A percentile compares a stretch with the other conserved stretches of the same genome.
These are phyloP conservation scores for Pistacia atlantica DNA, from an alignment of 345 rosid species.

Conservation along the genomic window DNA sequence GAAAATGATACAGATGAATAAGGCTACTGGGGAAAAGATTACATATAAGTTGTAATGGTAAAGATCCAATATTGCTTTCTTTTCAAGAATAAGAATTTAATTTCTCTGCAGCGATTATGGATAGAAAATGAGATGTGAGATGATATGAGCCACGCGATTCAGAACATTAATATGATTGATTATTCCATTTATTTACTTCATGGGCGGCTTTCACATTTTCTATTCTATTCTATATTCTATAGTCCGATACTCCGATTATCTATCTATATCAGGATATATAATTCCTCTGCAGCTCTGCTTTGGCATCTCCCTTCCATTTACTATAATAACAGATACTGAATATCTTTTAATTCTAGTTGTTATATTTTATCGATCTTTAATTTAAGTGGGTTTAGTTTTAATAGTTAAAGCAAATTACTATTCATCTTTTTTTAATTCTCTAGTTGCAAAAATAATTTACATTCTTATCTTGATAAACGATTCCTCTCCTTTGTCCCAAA, in stretches of 20 bases:
- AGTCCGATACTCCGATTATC: neutral
- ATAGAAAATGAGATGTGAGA: neutral
- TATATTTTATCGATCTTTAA: neutral
- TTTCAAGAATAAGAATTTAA: conserved; percentile 18
- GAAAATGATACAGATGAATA: too few species aligned
- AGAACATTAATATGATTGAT: neutral
- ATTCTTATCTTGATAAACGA: too few species aligned
- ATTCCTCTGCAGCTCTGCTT: neutral
- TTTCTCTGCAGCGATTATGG: neutral
- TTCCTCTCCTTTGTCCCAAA: too few species aligned
- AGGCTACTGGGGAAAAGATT: too few species aligned
- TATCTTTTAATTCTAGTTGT: neutral
- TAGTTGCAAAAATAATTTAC: too few species aligned
- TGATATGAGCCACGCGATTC: neutral
- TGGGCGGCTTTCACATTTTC: too few species aligned
- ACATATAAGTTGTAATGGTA: too few species aligned
- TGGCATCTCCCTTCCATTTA: neutral
- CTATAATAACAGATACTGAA: neutral
- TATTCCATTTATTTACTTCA: neutral
- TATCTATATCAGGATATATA: neutral
- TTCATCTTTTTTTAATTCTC: too few species aligned
- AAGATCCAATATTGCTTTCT: neutral
- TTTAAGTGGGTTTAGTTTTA: too few species aligned
- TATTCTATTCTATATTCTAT: neutral
- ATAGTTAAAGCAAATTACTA: too few species aligned